These are phyloP conservation scores for Cubamyces lactineus DNA, from an alignment of 768 basidiomycete genomes.

Conservation along the genomic window DNA sequence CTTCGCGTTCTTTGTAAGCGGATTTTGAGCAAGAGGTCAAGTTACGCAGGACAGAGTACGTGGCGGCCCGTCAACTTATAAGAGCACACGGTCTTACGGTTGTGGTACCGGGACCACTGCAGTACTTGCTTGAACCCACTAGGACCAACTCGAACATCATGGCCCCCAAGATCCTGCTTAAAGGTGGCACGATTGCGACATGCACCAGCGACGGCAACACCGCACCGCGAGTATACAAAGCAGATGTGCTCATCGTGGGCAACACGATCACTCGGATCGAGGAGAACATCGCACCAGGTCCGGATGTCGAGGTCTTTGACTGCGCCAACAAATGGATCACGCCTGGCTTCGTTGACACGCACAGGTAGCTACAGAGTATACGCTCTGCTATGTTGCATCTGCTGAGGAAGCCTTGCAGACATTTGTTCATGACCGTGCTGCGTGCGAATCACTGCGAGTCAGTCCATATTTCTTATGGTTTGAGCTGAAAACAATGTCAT, in stretches of 20 bases:
- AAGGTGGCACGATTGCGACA: slow-evolving; percentile 33
- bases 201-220: slow-evolving; percentile 24
- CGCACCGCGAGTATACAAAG: slow-evolving; percentile 25
- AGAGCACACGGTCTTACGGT: no score
- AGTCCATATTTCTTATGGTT: background rate
- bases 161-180: slow-evolving; percentile 28
- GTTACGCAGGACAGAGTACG: no score
- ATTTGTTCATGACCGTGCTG: slow-evolving; percentile 35
- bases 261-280: slow-evolving; percentile 32
- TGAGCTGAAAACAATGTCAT: no score
- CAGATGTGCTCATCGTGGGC: slow-evolving; percentile 35
- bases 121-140: no score
- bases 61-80: no score
- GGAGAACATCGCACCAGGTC: slow-evolving; percentile 22
- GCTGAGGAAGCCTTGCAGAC: slow-evolving; percentile 17
- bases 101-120: no score
- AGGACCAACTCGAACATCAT: background rate
- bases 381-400: background rate
- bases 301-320: slow-evolving; percentile 33
- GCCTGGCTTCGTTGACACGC: slow-evolving; percentile 38
- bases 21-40: no score
- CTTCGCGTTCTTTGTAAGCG: no score
- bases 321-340: slow-evolving; percentile 35
- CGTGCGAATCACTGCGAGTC: slow-evolving; percentile 33
- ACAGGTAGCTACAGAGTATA: slow-evolving; percentile 25